These are phyloP conservation scores for Neurospora pannonica DNA, from an alignment of 495 filamentous ascomycete genomes.

Conservation along the genomic window DNA sequence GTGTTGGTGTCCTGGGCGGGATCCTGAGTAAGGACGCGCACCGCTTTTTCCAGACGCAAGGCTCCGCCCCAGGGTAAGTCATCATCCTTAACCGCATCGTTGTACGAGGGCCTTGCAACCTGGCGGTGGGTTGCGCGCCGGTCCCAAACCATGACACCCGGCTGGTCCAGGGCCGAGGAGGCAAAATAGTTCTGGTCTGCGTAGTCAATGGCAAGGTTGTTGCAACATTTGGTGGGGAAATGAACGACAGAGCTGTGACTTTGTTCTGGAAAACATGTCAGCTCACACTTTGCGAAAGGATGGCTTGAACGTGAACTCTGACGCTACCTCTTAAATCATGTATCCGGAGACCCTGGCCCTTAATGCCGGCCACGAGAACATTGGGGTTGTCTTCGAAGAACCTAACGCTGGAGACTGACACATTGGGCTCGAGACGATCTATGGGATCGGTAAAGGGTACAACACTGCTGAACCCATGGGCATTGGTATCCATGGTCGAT, in stretches of 20 bases:
- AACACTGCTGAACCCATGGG: constrained; percentile 25
- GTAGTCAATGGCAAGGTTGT: constrained; percentile 84
- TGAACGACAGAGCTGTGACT: constrained; percentile 34
- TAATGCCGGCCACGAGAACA: constrained; percentile 71
- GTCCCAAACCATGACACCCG: constrained; percentile 84
- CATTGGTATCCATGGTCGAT: constrained; percentile 31
- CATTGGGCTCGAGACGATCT: constrained; percentile 67
- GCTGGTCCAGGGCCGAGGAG: constrained; percentile 61
- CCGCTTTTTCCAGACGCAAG: constrained; percentile 57
- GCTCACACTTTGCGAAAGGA: not conserved
- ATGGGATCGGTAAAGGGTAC: constrained; percentile 47
- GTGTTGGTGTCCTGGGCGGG: constrained; percentile 36
- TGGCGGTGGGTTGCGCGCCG: constrained; percentile 53
- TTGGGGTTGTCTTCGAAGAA: constrained; percentile 85
- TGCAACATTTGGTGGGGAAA: constrained; percentile 74
- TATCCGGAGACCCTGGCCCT: constrained; percentile 75
- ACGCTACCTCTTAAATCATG: constrained; percentile 77
- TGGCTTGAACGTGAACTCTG: not conserved
- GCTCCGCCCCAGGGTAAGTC: constrained; percentile 47
- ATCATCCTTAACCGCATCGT: constrained; percentile 37
- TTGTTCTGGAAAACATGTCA: constrained; percentile 8
- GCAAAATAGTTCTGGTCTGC: constrained; percentile 91
- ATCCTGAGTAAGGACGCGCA: constrained; percentile 25
- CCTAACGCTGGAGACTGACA: constrained; percentile 80
- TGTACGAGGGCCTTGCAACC: constrained; percentile 33